Percentiles rank a stretch among this genome's conserved stretches.
Evolutionary conservation across 768 basidiomycete genomes (phyloP).

Genomic region (Macrolepiota albuminosa): DNA sequence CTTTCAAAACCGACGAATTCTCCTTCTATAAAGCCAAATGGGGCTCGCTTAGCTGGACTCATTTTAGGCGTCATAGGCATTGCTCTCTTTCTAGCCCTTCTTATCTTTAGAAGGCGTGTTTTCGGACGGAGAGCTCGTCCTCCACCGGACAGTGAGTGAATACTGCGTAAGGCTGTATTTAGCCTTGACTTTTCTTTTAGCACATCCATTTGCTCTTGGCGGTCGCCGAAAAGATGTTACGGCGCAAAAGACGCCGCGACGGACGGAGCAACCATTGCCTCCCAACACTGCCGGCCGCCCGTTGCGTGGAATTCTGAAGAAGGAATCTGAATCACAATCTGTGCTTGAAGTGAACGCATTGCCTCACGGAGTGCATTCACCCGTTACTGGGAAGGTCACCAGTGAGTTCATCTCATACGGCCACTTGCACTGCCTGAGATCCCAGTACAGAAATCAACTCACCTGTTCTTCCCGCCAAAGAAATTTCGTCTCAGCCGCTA

Average conservation of each 20-base stretch:
- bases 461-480: background rate
- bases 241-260: background rate
- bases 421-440: background rate
- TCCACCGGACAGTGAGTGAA: constrained; percentile 1
- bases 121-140: background rate
- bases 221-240: background rate
- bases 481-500: background rate
- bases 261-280: background rate
- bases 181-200: background rate
- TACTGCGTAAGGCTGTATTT: background rate
- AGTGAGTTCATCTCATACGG: background rate
- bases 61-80: constrained; percentile 2
- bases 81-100: background rate
- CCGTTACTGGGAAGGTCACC: background rate
- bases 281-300: background rate
- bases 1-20: background rate
- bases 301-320: background rate
- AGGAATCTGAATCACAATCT: background rate
- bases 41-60: constrained; percentile 6
- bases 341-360: background rate
- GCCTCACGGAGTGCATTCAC: background rate
- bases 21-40: background rate
- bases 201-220: background rate
- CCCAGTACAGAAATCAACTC: background rate
- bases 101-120: constrained; percentile 3